These are phyloP conservation scores for Suhomyces terraborum DNA, from an alignment of 1,139 yeast species.

Conservation along the genomic window DNA sequence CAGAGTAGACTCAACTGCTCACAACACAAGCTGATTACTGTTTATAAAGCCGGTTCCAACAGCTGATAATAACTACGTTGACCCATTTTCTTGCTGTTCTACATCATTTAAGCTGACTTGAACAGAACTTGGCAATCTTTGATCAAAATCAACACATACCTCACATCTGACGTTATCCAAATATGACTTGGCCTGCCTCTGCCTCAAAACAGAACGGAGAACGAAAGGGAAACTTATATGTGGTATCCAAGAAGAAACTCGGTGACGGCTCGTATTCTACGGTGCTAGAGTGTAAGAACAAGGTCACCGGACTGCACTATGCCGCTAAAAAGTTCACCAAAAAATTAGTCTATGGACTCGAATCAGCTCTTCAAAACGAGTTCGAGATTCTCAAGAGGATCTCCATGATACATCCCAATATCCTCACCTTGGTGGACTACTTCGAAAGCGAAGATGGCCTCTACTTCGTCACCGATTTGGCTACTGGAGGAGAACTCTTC, in stretches of 20 bases:
- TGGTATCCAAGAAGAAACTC: constrained; percentile 31
- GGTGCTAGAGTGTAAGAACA: constrained; percentile 43
- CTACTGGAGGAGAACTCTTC: constrained; percentile 71
- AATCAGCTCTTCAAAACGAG: constrained; percentile 51
- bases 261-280: constrained; percentile 45
- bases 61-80: too few relatives aligned
- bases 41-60: too few relatives aligned
- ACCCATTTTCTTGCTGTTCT: too few relatives aligned
- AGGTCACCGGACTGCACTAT: constrained; percentile 34
- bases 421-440: constrained; percentile 65
- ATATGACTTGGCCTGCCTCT: constrained; percentile 24
- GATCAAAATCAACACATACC: background rate
- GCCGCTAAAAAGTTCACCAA: constrained; percentile 44
- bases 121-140: too few relatives aligned
- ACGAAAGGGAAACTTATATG: constrained; percentile 23
- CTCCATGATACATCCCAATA: constrained; percentile 47
- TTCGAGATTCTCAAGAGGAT: constrained; percentile 53
- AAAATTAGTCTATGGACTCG: constrained; percentile 38
- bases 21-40: too few relatives aligned
- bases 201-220: constrained; percentile 19
- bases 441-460: constrained; percentile 65
- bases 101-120: too few relatives aligned
- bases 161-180: too few relatives aligned
- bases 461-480: constrained; percentile 67
- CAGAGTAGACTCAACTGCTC: too few relatives aligned